phyloP scores from a whole-genome alignment of 176 grass and related monocot genomes.

The Lolium perenne region DNA sequence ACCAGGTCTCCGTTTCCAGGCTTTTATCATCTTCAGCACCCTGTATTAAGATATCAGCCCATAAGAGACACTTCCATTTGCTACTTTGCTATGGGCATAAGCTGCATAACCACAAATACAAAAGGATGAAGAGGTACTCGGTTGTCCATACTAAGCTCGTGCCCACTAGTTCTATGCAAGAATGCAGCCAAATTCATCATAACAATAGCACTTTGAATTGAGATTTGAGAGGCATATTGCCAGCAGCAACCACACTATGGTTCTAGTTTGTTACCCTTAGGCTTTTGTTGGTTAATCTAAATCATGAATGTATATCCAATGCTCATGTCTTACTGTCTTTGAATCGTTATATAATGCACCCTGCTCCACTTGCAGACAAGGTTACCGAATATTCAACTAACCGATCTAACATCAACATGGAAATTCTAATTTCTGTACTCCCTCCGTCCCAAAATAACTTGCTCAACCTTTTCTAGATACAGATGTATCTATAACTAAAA shows the following conservation, averaged over 20 bases:
- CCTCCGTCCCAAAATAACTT: too few species aligned
- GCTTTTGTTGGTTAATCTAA: slow-evolving; percentile 21
- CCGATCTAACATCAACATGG: slow-evolving; percentile 9
- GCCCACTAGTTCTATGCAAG: neutral
- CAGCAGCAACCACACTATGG: slow-evolving; percentile 6
- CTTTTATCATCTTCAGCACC: slow-evolving; percentile 67
- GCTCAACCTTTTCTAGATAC: too few species aligned
- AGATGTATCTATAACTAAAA: too few species aligned
- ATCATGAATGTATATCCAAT: slow-evolving; percentile 8
- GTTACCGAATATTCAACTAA: slow-evolving; percentile 1
- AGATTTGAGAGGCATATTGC: slow-evolving; percentile 26
- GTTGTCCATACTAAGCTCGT: neutral
- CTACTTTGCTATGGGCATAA: slow-evolving; percentile 21
- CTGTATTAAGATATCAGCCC: slow-evolving; percentile 52
- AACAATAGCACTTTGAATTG: slow-evolving; percentile 18
- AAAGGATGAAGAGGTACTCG: slow-evolving; percentile 5
- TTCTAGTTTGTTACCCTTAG: slow-evolving; percentile 5
- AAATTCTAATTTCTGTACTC: slow-evolving; percentile 17
- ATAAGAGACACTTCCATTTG: slow-evolving; percentile 26
- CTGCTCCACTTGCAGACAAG: slow-evolving; percentile 6
- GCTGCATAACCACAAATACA: neutral
- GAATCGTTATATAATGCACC: slow-evolving; percentile 9
- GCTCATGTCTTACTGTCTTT: slow-evolving; percentile 15
- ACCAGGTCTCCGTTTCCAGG: slow-evolving; percentile 85
- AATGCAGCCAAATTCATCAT: slow-evolving; percentile 16